Evolutionary conservation across 2,329 filamentous ascomycete species (phyloP).

Genomic region (Fusarium buharicum): DNA sequence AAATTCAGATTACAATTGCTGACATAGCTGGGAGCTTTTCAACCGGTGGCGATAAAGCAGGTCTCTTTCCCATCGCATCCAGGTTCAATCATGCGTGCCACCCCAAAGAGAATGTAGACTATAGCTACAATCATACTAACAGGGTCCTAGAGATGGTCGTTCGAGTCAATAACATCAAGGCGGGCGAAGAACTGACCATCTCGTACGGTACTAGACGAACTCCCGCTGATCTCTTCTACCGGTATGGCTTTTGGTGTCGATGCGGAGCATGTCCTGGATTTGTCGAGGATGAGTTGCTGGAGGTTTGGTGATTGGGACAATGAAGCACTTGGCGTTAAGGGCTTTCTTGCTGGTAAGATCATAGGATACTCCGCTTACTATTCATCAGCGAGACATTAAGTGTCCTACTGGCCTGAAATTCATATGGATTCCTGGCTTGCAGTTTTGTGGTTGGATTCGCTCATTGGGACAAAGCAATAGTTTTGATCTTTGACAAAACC

Average conservation of each 20-base stretch:
- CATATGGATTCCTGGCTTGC: neutral
- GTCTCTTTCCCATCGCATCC: conserved; percentile 61
- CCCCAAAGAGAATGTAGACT: conserved; percentile 56
- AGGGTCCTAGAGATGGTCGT: conserved; percentile 56
- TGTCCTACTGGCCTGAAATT: neutral
- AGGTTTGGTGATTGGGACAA: conserved; percentile 26
- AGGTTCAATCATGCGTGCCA: conserved; percentile 69
- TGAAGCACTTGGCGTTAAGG: conserved; percentile 1
- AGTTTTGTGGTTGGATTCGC: neutral
- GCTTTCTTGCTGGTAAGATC: neutral
- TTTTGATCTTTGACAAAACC: neutral
- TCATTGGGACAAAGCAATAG: neutral
- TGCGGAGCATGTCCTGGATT: conserved; percentile 59
- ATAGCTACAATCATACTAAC: conserved; percentile 51
- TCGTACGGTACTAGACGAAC: conserved; percentile 55
- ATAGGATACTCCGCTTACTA: neutral
- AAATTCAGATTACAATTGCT: neutral
- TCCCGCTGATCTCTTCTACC: conserved; percentile 52
- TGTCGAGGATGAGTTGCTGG: conserved; percentile 24
- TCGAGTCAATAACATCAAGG: conserved; percentile 47
- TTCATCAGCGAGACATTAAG: neutral
- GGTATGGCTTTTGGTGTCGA: conserved; percentile 64
- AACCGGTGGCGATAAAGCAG: conserved; percentile 46
- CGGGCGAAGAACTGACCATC: conserved; percentile 63
- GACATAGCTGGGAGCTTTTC: conserved; percentile 42